Evolutionary conservation across 2,329 filamentous ascomycete genomes (phyloP), one percentile per base, ranked within the genome.

Genomic region (Byssoonygena ceratinophila): DNA sequence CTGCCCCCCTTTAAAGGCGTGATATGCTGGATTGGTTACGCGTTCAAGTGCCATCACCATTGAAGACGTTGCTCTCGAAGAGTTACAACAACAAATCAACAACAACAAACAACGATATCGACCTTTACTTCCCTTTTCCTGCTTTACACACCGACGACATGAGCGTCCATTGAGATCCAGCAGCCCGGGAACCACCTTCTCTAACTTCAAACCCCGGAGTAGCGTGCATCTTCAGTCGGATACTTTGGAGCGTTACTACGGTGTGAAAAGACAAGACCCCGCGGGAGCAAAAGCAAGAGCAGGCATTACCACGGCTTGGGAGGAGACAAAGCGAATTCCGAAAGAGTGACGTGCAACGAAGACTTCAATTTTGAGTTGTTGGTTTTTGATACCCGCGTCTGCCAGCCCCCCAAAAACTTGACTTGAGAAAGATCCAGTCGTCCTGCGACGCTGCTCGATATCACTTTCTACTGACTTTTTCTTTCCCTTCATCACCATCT

Each of bases 391-490:
- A 27, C 12, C 22, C 6, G 6, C 32, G 1, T 37, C 46, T 31
- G 12, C 18, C 18, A 37, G 29, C 27, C 40, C 16, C 23, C 31
- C 4, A 9, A 22, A 44, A 32, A 18, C 39, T 32, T 29, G 25
- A 9, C 2, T 20, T 25, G 37, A 37, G 43, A 34, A 36, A 36
- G 47, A 54, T 43, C 54, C 48, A 53, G 50, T 46, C 44, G 36
- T 43, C 55, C 50, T 57, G 55, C 53, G 55, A 57, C 55, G 52
- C 45, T 57, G 49, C 29, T 46, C 45, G 31, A 43, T 46, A 29
- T 41, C 41, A 23, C 52, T 20, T 47, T 37, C 14, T 37, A 32
- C 9, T 18, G 22, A 25, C n/a, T 18, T 43, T 52, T 11, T 20
- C 39, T 25, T 20, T 43, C 41, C 46, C 16, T 46, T 41, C 34